These are phyloP conservation scores for Astrothelium subdiscretum DNA, from an alignment of 495 filamentous ascomycete genomes.

Conservation along the genomic window DNA sequence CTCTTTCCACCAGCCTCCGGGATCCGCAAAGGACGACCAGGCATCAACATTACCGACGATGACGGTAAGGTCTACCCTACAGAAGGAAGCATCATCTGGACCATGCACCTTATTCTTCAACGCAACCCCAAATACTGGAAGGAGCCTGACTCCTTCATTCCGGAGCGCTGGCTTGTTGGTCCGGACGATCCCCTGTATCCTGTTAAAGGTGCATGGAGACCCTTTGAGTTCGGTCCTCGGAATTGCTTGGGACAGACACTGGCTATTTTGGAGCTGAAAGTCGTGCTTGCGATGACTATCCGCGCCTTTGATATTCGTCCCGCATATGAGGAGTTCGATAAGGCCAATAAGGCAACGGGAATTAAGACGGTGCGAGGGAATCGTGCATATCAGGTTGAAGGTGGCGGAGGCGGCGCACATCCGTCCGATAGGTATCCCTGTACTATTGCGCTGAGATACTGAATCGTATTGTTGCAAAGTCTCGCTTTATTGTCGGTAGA, in stretches of 20 bases:
- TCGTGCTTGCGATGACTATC: slow-evolving; percentile 21
- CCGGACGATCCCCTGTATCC: slow-evolving; percentile 4
- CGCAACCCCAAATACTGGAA: slow-evolving; percentile 15
- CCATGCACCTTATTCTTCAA: slow-evolving; percentile 13
- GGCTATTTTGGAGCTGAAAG: slow-evolving; percentile 24
- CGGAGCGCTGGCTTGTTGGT: slow-evolving; percentile 13
- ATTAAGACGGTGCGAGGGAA: slow-evolving; percentile 13
- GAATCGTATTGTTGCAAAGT: too few species aligned
- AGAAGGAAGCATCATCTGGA: slow-evolving; percentile 21
- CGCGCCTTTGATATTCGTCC: slow-evolving; percentile 19
- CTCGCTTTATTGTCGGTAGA: too few species aligned
- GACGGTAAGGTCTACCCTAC: slow-evolving; percentile 24
- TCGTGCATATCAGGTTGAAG: slow-evolving; percentile 20
- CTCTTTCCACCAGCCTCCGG: slow-evolving; percentile 20
- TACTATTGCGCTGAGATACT: too few species aligned
- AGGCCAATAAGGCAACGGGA: slow-evolving; percentile 7
- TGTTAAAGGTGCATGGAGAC: slow-evolving; percentile 16
- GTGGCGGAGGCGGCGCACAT: neutral
- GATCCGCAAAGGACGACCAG: slow-evolving; percentile 15
- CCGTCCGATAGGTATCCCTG: neutral
- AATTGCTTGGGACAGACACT: slow-evolving; percentile 31
- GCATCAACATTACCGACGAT: slow-evolving; percentile 17
- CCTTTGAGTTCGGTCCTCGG: slow-evolving; percentile 23
- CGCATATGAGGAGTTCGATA: slow-evolving; percentile 18
- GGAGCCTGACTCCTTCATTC: slow-evolving; percentile 12